These are phyloP conservation scores for Fusarium sp. DNA, from an alignment of 2,329 filamentous ascomycete species.

Conservation along the genomic window DNA sequence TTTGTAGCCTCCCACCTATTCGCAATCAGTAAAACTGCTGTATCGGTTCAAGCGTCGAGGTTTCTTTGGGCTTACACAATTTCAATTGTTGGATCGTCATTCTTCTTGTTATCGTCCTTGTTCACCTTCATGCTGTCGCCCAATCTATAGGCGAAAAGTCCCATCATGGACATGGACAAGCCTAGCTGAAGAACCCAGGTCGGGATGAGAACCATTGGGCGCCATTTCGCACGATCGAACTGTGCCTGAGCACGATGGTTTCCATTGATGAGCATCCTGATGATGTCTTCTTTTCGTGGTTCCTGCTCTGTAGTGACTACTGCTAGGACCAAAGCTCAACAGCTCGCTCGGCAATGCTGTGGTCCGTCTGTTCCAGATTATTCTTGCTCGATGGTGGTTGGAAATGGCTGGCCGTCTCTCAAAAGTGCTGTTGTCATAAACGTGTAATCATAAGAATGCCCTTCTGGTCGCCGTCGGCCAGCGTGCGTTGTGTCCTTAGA, in stretches of 20 bases:
- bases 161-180: constrained; percentile 61
- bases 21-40: not conserved
- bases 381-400: constrained; percentile 28
- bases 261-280: constrained; percentile 48
- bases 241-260: constrained; percentile 64
- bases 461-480: constrained; percentile 20
- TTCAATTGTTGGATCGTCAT: constrained; percentile 59
- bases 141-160: constrained; percentile 66
- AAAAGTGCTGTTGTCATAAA: constrained; percentile 9
- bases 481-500: constrained; percentile 25
- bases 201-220: constrained; percentile 60
- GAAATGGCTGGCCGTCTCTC: constrained; percentile 19
- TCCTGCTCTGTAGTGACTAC: not conserved
- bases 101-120: constrained; percentile 55
- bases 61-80: constrained; percentile 59
- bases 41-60: not conserved
- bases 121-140: constrained; percentile 60
- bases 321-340: not conserved
- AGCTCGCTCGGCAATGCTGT: constrained; percentile 4
- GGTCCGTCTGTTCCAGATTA: constrained; percentile 24
- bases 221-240: constrained; percentile 66
- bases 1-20: constrained; percentile 67
- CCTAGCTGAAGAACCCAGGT: constrained; percentile 63
- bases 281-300: not conserved
- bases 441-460: constrained; percentile 11